These are phyloP conservation scores for Balakata baccata DNA, from an alignment of 345 rosid species.

Conservation along the genomic window DNA sequence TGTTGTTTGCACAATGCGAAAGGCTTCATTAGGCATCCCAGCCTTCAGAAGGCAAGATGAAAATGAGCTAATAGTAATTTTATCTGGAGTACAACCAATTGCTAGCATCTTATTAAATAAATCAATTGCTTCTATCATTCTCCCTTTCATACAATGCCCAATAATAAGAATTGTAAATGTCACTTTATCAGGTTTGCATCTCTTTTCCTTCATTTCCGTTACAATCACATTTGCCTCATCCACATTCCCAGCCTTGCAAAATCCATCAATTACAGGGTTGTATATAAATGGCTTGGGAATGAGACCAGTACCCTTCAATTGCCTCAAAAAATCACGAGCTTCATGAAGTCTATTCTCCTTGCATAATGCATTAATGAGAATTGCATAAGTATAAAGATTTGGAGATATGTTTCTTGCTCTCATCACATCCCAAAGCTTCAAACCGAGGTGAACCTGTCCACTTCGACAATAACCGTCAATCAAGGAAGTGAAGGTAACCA, in stretches of 20 bases:
- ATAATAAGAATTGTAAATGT: constrained; percentile 88
- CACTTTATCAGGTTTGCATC: constrained; percentile 77
- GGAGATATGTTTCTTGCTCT: constrained; percentile 49
- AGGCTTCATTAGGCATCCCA: constrained; percentile 86
- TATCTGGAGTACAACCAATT: constrained; percentile 75
- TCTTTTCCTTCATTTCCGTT: constrained; percentile 68
- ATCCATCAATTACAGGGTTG: constrained; percentile 91
- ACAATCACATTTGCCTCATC: constrained; percentile 71
- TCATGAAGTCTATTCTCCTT: constrained; percentile 66
- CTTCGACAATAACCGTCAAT: constrained; percentile 80
- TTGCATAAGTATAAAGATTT: constrained; percentile 62
- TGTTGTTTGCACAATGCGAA: constrained; percentile 39
- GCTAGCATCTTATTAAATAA: constrained; percentile 71
- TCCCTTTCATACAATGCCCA: constrained; percentile 92
- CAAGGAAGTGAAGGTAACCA: constrained; percentile 70
- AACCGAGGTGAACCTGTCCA: constrained; percentile 55
- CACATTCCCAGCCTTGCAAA: constrained; percentile 87
- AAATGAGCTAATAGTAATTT: constrained; percentile 56
- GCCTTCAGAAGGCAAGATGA: constrained; percentile 77
- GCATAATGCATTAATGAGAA: constrained; percentile 68
- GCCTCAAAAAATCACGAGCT: constrained; percentile 64
- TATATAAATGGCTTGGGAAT: constrained; percentile 65
- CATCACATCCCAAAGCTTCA: constrained; percentile 74
- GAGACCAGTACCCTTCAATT: constrained; percentile 44
- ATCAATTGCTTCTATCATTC: constrained; percentile 72